Conservation (phyloP, 2,329 filamentous ascomycete species). For the Aspergillus sp. region DNA sequence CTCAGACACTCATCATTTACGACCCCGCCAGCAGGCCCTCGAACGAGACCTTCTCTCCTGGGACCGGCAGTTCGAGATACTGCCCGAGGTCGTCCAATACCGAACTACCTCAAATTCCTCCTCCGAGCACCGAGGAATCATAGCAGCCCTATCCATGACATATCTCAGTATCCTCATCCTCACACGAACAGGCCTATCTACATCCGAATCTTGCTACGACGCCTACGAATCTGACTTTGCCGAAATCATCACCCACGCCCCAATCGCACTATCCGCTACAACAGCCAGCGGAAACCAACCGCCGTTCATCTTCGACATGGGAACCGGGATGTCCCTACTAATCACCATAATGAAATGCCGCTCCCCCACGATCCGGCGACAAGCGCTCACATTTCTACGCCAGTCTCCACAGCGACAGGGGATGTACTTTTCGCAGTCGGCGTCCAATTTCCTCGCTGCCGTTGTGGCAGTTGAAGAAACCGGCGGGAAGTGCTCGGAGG, state of each 20-base stretch:
- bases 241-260: not conserved
- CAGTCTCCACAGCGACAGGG: slow-evolving; percentile 24
- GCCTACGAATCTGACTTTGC: slow-evolving; percentile 7
- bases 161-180: slow-evolving; percentile 12
- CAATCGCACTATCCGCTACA: slow-evolving; percentile 5
- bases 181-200: slow-evolving; percentile 15
- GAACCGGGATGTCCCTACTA: slow-evolving; percentile 22
- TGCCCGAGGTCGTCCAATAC: not conserved
- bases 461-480: slow-evolving; percentile 15
- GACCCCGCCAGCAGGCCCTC: not conserved
- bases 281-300: slow-evolving; percentile 10
- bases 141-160: slow-evolving; percentile 4
- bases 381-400: slow-evolving; percentile 20
- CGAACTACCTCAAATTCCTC: not conserved
- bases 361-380: slow-evolving; percentile 19
- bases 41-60: not conserved
- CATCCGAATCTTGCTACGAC: slow-evolving; percentile 18
- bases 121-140: not conserved
- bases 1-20: not conserved
- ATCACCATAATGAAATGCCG: slow-evolving; percentile 26
- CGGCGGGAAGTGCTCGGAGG: not conserved
- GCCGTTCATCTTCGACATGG: slow-evolving; percentile 26
- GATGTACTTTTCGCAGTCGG: slow-evolving; percentile 23
- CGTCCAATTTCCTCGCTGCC: slow-evolving; percentile 17
- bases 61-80: not conserved